Evolutionary conservation across 116 monocot genomes (phyloP).

Genomic region (Papilionanthe hybrid): DNA sequence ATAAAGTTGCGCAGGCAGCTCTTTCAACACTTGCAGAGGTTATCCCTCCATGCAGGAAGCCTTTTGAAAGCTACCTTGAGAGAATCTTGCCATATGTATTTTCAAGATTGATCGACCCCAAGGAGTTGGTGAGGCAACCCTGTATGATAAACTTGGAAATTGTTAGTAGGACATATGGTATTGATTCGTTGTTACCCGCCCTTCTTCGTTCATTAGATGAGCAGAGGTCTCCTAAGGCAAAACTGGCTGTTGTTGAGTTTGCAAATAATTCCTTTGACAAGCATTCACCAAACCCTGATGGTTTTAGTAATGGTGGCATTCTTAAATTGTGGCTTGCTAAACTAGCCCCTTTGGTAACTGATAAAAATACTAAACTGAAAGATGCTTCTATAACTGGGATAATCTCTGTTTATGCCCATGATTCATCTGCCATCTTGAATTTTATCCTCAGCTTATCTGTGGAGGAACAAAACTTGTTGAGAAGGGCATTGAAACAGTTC

Average conservation of each 20-base stretch:
- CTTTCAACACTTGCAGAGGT: slow-evolving; percentile 90
- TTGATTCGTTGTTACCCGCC: slow-evolving; percentile 86
- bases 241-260: slow-evolving; percentile 93
- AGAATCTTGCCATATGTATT: slow-evolving; percentile 90
- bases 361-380: slow-evolving; percentile 94
- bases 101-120: slow-evolving; percentile 95
- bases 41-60: slow-evolving; percentile 88
- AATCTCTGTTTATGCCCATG: slow-evolving; percentile 82
- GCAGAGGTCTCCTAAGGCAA: slow-evolving; percentile 96
- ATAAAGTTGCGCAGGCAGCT: slow-evolving; percentile 99
- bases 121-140: slow-evolving; percentile 83
- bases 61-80: slow-evolving; percentile 93
- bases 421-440: slow-evolving; percentile 80
- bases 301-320: slow-evolving; percentile 67
- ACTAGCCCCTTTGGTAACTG: slow-evolving; percentile 77
- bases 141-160: slow-evolving; percentile 69
- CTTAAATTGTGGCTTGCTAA: slow-evolving; percentile 96
- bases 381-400: slow-evolving; percentile 89
- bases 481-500: slow-evolving; percentile 85
- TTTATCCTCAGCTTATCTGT: slow-evolving; percentile 77
- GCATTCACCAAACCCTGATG: slow-evolving; percentile 58
- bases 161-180: slow-evolving; percentile 67
- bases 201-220: slow-evolving; percentile 91
- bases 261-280: slow-evolving; percentile 94
- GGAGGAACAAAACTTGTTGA: slow-evolving; percentile 77